These are phyloP conservation scores for Rhazya stricta DNA, from an alignment of 257 asterid species.

Conservation along the genomic window DNA sequence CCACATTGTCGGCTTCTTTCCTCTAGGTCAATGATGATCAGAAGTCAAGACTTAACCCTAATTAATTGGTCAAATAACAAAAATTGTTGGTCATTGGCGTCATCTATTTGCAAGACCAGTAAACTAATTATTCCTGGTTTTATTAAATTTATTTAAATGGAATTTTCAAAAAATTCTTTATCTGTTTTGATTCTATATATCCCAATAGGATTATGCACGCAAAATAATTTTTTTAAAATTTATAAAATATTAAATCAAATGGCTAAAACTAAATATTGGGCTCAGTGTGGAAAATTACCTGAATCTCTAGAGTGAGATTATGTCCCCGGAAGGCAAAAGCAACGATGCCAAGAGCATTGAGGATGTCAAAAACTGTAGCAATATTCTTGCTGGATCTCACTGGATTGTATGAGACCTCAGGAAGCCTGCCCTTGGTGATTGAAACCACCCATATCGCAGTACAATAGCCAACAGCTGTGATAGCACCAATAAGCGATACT, in stretches of 20 bases:
- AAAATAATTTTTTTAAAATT: too few relatives aligned
- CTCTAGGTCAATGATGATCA: not conserved
- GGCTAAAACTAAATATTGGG: too few relatives aligned
- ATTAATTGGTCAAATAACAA: not conserved
- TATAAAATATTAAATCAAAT: too few relatives aligned
- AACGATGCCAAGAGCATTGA: constrained; percentile 85
- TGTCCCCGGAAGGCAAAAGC: constrained; percentile 93
- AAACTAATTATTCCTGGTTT: too few relatives aligned
- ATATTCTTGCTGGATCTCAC: constrained; percentile 30
- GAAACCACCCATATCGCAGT: constrained; percentile 74
- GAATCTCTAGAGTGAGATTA: constrained; percentile 87
- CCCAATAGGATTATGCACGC: too few relatives aligned
- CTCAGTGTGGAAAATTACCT: constrained; percentile 36
- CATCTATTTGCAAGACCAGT: too few relatives aligned
- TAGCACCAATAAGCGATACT: constrained; percentile 63
- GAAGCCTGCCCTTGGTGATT: constrained; percentile 57
- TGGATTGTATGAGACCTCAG: constrained; percentile 58
- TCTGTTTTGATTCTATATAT: too few relatives aligned
- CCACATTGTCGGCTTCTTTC: not conserved
- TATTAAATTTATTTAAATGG: too few relatives aligned
- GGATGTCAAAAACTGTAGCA: constrained; percentile 42
- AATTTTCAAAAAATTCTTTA: too few relatives aligned
- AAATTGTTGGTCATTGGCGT: not conserved
- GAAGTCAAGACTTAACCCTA: not conserved
- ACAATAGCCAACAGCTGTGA: constrained; percentile 83